Conservation (phyloP, 495 filamentous ascomycete species). For the Xylaria castorea region DNA sequence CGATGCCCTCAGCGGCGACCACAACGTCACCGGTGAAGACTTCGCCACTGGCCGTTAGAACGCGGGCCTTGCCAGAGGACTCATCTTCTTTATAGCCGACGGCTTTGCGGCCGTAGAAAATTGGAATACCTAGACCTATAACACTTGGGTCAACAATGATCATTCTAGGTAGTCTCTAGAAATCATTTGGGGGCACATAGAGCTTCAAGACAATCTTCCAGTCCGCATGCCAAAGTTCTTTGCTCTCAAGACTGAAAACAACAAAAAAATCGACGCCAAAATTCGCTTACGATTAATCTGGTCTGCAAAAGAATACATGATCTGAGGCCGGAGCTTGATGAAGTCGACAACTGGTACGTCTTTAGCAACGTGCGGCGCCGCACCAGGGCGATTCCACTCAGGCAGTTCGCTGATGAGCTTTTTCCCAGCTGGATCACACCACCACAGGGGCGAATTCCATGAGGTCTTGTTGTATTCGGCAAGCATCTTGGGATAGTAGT, state of each 20-base stretch:
- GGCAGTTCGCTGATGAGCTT: constrained; percentile 13
- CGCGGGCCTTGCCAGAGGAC: constrained; percentile 50
- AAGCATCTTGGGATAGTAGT: constrained; percentile 54
- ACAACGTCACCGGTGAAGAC: constrained; percentile 59
- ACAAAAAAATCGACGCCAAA: not conserved
- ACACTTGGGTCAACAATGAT: constrained; percentile 24
- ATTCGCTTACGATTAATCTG: constrained; percentile 17
- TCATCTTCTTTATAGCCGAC: constrained; percentile 49
- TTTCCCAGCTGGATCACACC: constrained; percentile 5
- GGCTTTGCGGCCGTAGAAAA: constrained; percentile 52
- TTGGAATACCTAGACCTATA: constrained; percentile 47
- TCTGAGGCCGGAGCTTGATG: not conserved
- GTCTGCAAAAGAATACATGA: not conserved
- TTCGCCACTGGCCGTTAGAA: constrained; percentile 51
- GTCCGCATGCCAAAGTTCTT: not conserved
- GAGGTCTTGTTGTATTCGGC: constrained; percentile 46
- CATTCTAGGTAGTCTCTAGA: not conserved
- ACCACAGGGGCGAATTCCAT: constrained; percentile 34
- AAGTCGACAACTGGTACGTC: constrained; percentile 17
- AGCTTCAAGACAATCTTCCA: not conserved
- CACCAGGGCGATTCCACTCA: constrained; percentile 29
- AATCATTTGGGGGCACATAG: no score
- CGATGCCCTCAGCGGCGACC: constrained; percentile 62
- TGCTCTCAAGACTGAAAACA: not conserved
- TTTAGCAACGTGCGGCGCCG: constrained; percentile 16